A percentile compares a stretch with the other conserved stretches of the same genome.
Evolutionary conservation across 1,284 basidiomycete species (phyloP).

Genomic region (Fomitopsis schrenkii): DNA sequence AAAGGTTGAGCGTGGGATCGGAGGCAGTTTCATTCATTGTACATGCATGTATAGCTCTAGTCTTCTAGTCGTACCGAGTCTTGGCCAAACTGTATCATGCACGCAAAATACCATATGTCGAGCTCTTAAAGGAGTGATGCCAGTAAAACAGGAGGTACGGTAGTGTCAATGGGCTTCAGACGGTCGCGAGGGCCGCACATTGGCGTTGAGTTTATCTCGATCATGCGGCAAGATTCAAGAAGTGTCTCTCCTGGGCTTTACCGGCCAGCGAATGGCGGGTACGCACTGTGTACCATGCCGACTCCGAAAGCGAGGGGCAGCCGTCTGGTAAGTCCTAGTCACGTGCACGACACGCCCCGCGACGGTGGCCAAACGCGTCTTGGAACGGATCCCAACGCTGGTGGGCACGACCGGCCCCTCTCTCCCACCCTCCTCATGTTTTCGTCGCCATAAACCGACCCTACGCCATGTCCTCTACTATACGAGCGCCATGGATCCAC

Average conservation of each 20-base stretch:
- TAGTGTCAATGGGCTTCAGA: no score
- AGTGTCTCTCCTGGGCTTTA: no score
- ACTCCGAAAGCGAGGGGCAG: background rate
- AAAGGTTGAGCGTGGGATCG: conserved; percentile 7
- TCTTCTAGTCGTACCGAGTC: background rate
- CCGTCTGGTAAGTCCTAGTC: background rate
- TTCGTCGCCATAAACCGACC: background rate
- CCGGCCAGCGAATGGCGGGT: no score
- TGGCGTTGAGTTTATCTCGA: no score
- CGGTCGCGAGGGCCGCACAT: no score
- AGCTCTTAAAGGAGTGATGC: no score
- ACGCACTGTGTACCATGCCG: no score
- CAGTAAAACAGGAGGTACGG: no score
- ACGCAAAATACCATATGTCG: background rate
- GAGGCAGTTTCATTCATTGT: conserved; percentile 7
- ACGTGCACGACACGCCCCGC: background rate
- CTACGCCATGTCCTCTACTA: conserved; percentile 33
- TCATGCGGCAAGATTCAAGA: no score
- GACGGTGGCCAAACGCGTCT: background rate
- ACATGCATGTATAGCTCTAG: conserved; percentile 1
- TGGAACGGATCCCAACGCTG: no score
- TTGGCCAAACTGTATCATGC: background rate
- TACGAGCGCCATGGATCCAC: conserved; percentile 48
- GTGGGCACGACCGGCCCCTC: no score
- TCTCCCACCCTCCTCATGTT: background rate